These are phyloP conservation scores for Cryptococcus sp. DNA, from an alignment of 1,284 basidiomycete species.

Conservation along the genomic window DNA sequence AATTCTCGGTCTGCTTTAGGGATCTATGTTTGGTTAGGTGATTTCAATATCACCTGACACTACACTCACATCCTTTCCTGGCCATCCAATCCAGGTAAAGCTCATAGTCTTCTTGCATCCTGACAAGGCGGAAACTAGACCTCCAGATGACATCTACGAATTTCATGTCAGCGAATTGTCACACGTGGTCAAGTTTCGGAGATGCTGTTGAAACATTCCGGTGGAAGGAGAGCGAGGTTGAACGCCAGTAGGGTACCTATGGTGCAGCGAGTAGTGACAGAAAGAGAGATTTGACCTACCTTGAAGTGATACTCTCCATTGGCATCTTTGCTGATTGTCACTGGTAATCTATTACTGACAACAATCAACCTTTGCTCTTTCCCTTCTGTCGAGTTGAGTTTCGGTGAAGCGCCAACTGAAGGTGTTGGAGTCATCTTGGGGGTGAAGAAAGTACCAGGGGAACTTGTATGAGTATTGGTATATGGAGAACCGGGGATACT, in stretches of 20 bases:
- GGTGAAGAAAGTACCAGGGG: not conserved
- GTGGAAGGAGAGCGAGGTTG: not conserved
- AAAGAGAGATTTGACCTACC: conserved; percentile 20
- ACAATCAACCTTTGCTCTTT: conserved; percentile 73
- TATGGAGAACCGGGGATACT: not conserved
- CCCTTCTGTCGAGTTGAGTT: not conserved
- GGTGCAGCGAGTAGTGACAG: not conserved
- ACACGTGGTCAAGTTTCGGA: no score
- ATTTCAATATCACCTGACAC: no score
- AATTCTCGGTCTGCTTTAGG: conserved; percentile 76
- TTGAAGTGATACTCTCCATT: conserved; percentile 90
- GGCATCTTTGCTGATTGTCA: conserved; percentile 84
- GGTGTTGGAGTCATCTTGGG: not conserved
- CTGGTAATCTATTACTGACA: conserved; percentile 89
- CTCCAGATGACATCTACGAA: conserved; percentile 78
- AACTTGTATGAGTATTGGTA: conserved; percentile 3
- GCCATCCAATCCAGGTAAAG: conserved; percentile 94
- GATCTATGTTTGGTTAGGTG: conserved; percentile 57
- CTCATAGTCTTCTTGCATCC: conserved; percentile 95
- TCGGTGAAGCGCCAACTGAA: not conserved
- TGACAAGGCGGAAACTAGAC: conserved; percentile 86
- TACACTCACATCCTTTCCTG: conserved; percentile 45
- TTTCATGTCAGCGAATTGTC: not conserved
- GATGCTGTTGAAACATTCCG: no score
- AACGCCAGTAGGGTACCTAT: not conserved